Evolutionary conservation across 2,329 filamentous ascomycete species (phyloP), one percentile per base, ranked within the genome.

Genomic region (Colletotrichum graminicola): DNA sequence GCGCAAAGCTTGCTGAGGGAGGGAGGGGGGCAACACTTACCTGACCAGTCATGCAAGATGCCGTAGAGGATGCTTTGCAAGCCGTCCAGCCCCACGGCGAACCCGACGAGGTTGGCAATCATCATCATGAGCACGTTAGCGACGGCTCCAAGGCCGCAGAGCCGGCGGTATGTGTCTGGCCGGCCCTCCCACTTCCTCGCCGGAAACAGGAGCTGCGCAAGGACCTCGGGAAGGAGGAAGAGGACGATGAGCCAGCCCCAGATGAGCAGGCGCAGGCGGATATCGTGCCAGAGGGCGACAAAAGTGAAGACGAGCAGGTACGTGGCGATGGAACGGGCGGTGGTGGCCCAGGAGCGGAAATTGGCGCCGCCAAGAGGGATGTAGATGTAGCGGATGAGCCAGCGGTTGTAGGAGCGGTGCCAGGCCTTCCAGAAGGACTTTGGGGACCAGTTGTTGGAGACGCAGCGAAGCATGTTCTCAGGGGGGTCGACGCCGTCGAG

Each of bases 191-290:
- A 98, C 75, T 89, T 90, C 51, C 86, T 86, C 63, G 87, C 79
- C 0, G 95, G 95, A 80, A 99, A 97, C 0, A 95, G 70, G 49
- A 90, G 84, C 0, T 86, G 85, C 0, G 90, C 94, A 10, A 93
- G 83, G 75, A 95, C 89, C 84, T 99, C 96, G 0, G 96, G 96
- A 8, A 98, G 80, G 80, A 99, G 94, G 82, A 99, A 99, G 32
- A 98, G 83, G 0, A 97, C 95, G 74, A 99, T 90, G 49, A 99
- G 87, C 96, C 96, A 99, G 36, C 96, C 95, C 96, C 96, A 99
- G 80, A 97, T 92, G 41, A 99, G 87, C 49, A 99, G 86, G 12
- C 92, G 90, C 39, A 98, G 88, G 82, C 97, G 92, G 77, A 99
- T 97, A 77, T 99, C 96, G 82, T 99, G 96, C 96, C 96, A 99